Evolutionary conservation across 2,329 filamentous ascomycete species (phyloP).

Genomic region (Fusarium guadeloupense): DNA sequence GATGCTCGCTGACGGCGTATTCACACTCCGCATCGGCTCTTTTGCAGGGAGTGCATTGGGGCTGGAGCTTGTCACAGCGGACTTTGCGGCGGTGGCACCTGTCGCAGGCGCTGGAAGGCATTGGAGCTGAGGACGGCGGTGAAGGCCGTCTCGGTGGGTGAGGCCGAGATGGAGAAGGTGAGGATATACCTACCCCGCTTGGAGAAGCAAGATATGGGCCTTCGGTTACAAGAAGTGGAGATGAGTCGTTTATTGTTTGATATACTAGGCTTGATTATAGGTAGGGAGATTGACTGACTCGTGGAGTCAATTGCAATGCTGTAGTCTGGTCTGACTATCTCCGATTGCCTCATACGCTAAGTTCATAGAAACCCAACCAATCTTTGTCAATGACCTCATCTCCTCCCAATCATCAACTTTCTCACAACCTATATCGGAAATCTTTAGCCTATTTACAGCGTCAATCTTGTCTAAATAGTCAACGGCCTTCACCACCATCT

Average conservation of each 20-base stretch:
- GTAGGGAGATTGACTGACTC: constrained; percentile 22
- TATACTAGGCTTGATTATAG: constrained; percentile 25
- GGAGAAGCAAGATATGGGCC: constrained; percentile 11
- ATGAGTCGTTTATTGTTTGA: not conserved
- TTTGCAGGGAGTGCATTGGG: constrained; percentile 50
- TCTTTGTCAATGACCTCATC: accelerated
- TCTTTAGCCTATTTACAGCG: not conserved
- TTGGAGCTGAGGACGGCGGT: constrained; percentile 13
- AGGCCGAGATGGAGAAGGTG: constrained; percentile 21
- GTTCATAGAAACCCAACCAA: not conserved
- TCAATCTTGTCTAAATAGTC: not conserved
- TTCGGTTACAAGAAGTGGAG: not conserved
- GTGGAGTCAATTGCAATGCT: not conserved
- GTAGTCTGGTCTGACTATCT: not conserved
- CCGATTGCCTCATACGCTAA: not conserved
- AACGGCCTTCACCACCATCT: not conserved
- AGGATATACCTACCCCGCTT: constrained; percentile 25
- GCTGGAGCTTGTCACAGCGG: constrained; percentile 52
- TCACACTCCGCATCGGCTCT: constrained; percentile 47
- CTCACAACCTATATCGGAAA: not conserved
- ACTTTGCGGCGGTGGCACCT: constrained; percentile 54
- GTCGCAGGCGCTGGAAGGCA: constrained; percentile 48
- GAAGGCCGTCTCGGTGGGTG: constrained; percentile 25
- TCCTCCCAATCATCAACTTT: not conserved
- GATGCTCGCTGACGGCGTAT: constrained; percentile 48